These are phyloP conservation scores for Scedosporium minutisporum DNA, from an alignment of 2,329 filamentous ascomycete species.

Conservation along the genomic window DNA sequence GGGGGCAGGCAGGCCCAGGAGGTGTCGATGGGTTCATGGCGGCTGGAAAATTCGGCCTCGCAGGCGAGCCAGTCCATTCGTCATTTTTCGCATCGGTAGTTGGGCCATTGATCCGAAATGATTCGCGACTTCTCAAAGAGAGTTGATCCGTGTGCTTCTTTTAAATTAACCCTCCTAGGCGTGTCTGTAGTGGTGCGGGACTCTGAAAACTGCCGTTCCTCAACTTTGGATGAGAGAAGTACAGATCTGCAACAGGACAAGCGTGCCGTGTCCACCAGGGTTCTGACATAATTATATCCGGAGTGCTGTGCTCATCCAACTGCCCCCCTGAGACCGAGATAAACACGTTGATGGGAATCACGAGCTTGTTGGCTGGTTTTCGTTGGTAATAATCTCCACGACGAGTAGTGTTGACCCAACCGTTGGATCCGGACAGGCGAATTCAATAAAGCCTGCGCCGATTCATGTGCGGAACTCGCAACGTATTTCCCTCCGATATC, in stretches of 20 bases:
- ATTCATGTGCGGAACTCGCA: neutral
- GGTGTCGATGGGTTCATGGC: neutral
- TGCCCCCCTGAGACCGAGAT: neutral
- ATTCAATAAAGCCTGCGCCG: neutral
- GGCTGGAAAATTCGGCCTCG: neutral
- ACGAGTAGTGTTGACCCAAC: neutral
- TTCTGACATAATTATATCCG: neutral
- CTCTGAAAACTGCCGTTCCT: no score
- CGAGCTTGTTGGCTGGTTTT: slow-evolving; percentile 1
- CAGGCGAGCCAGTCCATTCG: neutral
- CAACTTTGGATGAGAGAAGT: neutral
- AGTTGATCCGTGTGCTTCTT: neutral
- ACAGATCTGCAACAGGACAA: neutral
- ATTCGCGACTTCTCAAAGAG: neutral
- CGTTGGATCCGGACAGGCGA: neutral
- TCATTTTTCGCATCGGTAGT: neutral
- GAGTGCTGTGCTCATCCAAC: no score
- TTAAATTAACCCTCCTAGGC: neutral
- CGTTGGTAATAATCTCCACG: neutral
- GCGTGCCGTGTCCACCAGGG: neutral
- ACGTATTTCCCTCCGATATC: neutral
- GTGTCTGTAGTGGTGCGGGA: neutral
- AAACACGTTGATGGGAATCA: slow-evolving; percentile 2
- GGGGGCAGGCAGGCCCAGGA: neutral
- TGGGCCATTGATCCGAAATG: slow-evolving; percentile 1